Evolutionary conservation across 2,329 filamentous ascomycete genomes (phyloP).

Genomic region (Xylariaceae sp.): DNA sequence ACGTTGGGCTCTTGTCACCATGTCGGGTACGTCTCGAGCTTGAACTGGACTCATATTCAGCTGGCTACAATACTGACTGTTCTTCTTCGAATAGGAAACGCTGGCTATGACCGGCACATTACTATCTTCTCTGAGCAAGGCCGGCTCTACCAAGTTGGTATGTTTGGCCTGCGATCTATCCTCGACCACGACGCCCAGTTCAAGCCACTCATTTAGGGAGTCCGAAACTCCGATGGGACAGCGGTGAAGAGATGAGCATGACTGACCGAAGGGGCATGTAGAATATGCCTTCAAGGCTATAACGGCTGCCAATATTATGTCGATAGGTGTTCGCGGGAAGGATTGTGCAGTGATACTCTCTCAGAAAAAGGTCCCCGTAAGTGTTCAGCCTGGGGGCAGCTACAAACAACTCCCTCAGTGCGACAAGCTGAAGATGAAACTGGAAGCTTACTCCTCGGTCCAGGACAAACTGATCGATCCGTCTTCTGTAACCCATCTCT

Average conservation of each 20-base stretch:
- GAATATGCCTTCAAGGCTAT: slow-evolving; percentile 99
- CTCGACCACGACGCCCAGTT: slow-evolving; percentile 3
- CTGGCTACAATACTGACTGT: slow-evolving; percentile 26
- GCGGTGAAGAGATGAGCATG: slow-evolving; percentile 12
- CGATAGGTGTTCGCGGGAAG: slow-evolving; percentile 91
- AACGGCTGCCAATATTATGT: slow-evolving; percentile 98
- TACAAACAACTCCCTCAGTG: slow-evolving; percentile 11
- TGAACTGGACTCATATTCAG: slow-evolving; percentile 11
- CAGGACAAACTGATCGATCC: slow-evolving; percentile 99
- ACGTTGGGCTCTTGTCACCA: slow-evolving; percentile 34
- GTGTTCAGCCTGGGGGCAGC: slow-evolving; percentile 35
- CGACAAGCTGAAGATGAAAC: slow-evolving; percentile 26
- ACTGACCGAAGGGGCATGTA: slow-evolving; percentile 38
- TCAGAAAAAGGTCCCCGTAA: slow-evolving; percentile 98
- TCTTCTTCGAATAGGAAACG: slow-evolving; percentile 53
- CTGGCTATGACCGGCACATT: slow-evolving; percentile 96
- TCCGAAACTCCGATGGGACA: slow-evolving; percentile 4
- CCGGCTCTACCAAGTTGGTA: slow-evolving; percentile 98
- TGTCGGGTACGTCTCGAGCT: slow-evolving; percentile 39
- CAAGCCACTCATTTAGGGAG: slow-evolving; percentile 13
- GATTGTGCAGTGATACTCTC: slow-evolving; percentile 94
- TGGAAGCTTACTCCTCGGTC: slow-evolving; percentile 33
- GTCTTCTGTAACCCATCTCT: slow-evolving; percentile 93
- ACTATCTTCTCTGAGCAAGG: slow-evolving; percentile 99
- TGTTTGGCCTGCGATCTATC: slow-evolving; percentile 36